Evolutionary conservation across 306 rosid species (phyloP), one percentile per base, ranked within the genome.

Genomic region (Cyamopsis tetragonoloba): DNA sequence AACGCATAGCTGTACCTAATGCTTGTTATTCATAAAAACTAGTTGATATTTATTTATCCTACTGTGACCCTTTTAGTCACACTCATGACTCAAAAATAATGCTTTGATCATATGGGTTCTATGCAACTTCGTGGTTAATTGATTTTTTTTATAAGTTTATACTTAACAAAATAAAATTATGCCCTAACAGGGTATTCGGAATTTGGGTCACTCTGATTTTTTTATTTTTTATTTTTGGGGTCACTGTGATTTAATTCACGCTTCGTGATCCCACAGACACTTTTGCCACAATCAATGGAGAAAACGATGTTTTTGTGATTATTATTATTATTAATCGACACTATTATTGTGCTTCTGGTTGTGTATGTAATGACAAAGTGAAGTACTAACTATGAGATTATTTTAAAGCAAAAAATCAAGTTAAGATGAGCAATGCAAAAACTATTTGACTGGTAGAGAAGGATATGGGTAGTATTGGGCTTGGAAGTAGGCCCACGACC

Each of bases 321-420:
- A 32, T 49, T 41, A 13, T 11, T 12, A 9, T 38, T 38, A 5
- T 47, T 46, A 4, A 59, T 14, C 47, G 44, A 32, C 24, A 3
- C 35, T 23, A 2, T 53, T 64, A 22, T 23, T 17, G 19, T 50
- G 54, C 39, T 53, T 14, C 18, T 37, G 15, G 54, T 14, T 37
- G 12, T 19, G 8, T 17, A 8, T 37, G 66, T 37, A 19, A 46
- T 55, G 72, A 28, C 79, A 61, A 54, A 62, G 64, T 47, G 54
- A 59, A 60, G 42, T 35, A 23, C 66, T 72, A 14, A 59, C 59
- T 70, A 44, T 46, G 50, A 11, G 34, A 27, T 15, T 51, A 43
- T 48, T 66, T 72, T 54, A 38, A 48, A 22, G 32, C 28, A 7
- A 15, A 72, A 32, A 35, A 20, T 3, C 62, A 26, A 28, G n/a